These are phyloP conservation scores for Paramecium sonneborni DNA, from an alignment of 73 alveolate genomes.

Conservation along the genomic window DNA sequence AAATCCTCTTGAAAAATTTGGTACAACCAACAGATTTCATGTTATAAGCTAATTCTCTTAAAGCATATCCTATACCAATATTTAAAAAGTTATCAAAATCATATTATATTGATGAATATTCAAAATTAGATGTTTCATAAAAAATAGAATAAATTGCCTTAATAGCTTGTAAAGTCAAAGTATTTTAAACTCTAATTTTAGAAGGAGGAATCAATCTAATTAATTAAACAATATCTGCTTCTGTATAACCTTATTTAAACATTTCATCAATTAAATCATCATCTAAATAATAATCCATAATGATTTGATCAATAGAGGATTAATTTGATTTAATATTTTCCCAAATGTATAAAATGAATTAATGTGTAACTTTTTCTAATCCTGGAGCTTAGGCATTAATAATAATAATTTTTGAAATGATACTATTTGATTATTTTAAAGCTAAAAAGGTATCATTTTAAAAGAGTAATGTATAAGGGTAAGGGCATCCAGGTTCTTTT, in stretches of 20 bases:
- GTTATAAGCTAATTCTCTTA: constrained; percentile 15
- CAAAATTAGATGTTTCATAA: background rate
- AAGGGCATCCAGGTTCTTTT: background rate
- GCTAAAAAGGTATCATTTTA: background rate
- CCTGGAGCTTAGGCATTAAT: background rate
- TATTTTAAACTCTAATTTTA: background rate
- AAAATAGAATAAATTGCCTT: constrained; percentile 11
- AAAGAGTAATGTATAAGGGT: constrained; percentile 3
- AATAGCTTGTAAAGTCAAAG: background rate
- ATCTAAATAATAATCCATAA: constrained; percentile 21
- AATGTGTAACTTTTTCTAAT: background rate
- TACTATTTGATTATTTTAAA: background rate
- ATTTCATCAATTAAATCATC: constrained; percentile 18
- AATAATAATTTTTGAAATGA: background rate
- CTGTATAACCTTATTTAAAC: constrained; percentile 12
- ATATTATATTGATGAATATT: background rate
- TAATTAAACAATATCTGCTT: constrained; percentile 25
- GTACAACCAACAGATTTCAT: background rate
- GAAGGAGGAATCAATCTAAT: constrained; percentile 49
- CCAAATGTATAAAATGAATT: background rate
- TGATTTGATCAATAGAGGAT: constrained; percentile 19
- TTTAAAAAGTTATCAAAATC: constrained; percentile 44
- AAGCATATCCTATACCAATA: constrained; percentile 54
- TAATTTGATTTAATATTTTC: background rate
- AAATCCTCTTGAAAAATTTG: background rate